These are phyloP conservation scores for Coemansia sp. DNA, from an alignment of 192 early-diverging fungal species.

Conservation along the genomic window DNA sequence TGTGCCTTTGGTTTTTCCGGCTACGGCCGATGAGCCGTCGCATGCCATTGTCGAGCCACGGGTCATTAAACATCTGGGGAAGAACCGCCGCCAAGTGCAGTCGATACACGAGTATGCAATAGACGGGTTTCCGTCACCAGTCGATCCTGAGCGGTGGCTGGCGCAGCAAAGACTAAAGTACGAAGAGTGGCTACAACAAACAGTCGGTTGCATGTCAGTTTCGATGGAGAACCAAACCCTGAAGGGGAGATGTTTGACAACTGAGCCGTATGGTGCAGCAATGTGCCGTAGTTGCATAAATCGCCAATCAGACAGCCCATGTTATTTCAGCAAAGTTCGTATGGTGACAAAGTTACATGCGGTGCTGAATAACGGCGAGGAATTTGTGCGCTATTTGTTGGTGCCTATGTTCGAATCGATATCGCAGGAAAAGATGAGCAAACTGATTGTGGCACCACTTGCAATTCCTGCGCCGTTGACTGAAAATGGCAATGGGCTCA, in stretches of 20 bases:
- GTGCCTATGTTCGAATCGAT: conserved; percentile 10
- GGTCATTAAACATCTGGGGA: not conserved
- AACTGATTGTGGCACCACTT: not conserved
- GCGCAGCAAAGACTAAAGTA: conserved; percentile 10
- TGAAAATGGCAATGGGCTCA: not conserved
- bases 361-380: not conserved
- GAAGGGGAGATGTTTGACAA: not conserved
- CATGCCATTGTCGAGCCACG: conserved; percentile 5
- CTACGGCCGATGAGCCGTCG: not conserved
- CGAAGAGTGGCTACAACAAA: not conserved
- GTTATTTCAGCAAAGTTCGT: conserved; percentile 13
- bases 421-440: not conserved
- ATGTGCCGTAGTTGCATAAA: conserved; percentile 25
- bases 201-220: not conserved
- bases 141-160: conserved; percentile 23
- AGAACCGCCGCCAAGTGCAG: not conserved
- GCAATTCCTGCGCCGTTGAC: not conserved
- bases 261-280: not conserved
- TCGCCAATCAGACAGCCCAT: conserved; percentile 16
- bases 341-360: conserved; percentile 2
- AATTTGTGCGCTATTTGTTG: conserved; percentile 4
- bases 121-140: conserved; percentile 21
- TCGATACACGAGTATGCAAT: conserved; percentile 13
- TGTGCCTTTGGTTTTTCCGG: conserved; percentile 14
- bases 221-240: conserved; percentile 2